Evolutionary conservation across 208 protist species (phyloP), one percentile per base, ranked within the genome.

Genomic region (Wallacemonas rigidus): DNA sequence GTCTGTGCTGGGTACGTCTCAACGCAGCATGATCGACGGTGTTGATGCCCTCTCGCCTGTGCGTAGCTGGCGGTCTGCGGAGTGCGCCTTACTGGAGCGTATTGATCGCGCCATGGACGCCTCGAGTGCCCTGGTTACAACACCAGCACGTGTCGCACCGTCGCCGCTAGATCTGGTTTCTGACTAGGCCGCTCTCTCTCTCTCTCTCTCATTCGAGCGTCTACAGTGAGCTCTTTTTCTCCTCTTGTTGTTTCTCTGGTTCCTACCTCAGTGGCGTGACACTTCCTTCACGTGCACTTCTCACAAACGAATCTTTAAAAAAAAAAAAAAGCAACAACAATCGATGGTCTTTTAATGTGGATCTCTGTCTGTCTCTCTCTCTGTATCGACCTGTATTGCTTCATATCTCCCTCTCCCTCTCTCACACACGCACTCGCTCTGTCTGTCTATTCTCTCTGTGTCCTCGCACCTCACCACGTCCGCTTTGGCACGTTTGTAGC

Each of bases 381-480:
- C 72, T 71, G 55, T 43, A 64, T 64, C 12, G 26, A 26, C 41
- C 39, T 26, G 57, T 8, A 45, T 60, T 41, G 4, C 5, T 5
- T 62, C n/a, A 9, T 62, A 1, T 62, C 56, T 57, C 56, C 64
- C 56, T 71, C 40, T 58, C 56, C 39, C 48, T 63, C 45, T 71
- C 26, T 26, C 26, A 26, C 26, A 0, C 26, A 26, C 26, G 26
- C 26, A 26, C 26, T 26, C 26, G 26, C 26, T 26, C 26, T 26
- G 26, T 26, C 40, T 71, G 14, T 56, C 56, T 56, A 7, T 74
- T 8, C 12, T 43, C 51, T 60, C 38, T 26, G 50, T 74, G 26
- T 26, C 26, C 26, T 26, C 26, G 26, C 26, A 26, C 26, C 26
- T 26, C 26, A 26, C 26, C 26, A 26, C 26, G 26, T 26, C 26